phyloP scores from a whole-genome alignment of 2,329 filamentous ascomycete genomes.

The Didymella lethalis region DNA sequence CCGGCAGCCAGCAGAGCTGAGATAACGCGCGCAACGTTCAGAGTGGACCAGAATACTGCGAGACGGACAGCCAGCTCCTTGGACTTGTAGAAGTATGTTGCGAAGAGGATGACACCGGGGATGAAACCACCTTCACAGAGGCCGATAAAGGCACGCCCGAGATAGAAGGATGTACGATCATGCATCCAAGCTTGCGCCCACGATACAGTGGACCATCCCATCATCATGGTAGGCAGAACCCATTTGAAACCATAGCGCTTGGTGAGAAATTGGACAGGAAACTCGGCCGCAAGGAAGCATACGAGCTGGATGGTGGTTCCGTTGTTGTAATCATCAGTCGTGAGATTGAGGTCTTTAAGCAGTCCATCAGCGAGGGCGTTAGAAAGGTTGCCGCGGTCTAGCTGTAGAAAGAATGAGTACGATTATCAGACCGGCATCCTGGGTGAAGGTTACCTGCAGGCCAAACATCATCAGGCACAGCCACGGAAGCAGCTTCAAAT shows the following conservation, averaged over 20 bases:
- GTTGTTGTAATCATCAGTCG: conserved; percentile 47
- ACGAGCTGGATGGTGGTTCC: conserved; percentile 70
- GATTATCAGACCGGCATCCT: not conserved
- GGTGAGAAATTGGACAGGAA: conserved; percentile 55
- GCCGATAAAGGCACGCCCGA: conserved; percentile 53
- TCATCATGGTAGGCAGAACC: conserved; percentile 55
- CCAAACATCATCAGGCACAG: conserved; percentile 57
- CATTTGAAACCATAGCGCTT: conserved; percentile 55
- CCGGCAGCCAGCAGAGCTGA: conserved; percentile 64
- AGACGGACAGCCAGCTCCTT: conserved; percentile 72
- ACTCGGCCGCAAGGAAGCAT: conserved; percentile 73
- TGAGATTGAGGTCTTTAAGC: conserved; percentile 41
- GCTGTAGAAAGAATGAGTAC: conserved; percentile 37
- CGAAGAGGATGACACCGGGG: conserved; percentile 69
- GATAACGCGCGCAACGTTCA: conserved; percentile 63
- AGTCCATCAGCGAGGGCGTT: conserved; percentile 45
- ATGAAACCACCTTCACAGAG: conserved; percentile 62
- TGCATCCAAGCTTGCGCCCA: conserved; percentile 74
- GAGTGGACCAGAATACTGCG: conserved; percentile 73
- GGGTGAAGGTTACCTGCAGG: conserved; percentile 30
- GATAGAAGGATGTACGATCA: conserved; percentile 55
- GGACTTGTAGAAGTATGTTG: conserved; percentile 78
- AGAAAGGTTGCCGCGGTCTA: conserved; percentile 56
- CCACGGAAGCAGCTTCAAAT: conserved; percentile 39
- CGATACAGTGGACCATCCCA: conserved; percentile 55